Base-by-base conservation (phyloP, 2,329 filamentous ascomycete genomes). In the Bimuria novae-zelandiae region DNA sequence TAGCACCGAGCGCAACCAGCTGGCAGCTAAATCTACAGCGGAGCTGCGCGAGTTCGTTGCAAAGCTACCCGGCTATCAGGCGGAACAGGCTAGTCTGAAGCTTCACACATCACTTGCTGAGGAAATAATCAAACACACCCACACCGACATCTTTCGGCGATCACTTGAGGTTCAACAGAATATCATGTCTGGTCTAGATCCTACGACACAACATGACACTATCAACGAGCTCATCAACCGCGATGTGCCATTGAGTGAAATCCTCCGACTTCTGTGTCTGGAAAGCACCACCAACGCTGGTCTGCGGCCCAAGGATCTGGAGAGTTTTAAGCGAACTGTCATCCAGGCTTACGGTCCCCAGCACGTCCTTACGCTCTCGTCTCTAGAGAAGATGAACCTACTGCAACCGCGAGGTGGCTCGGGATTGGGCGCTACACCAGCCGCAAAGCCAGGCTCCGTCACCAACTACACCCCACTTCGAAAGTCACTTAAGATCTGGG, bases 31-130 rank as follows among this genome's bases (percentile, higher is more conserved):
- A 71, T 92, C 90, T 1, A 92, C 94, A 16, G 87, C 91, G 3
- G 94, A 99, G 71, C 84, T 99, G 27, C 89, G 92, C 62, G 92
- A 96, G 21, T 97, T 97, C 70, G 94, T 99, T n/a, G 87, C 88
- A 63, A 96, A 95, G 71, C 79, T 99, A 22, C 93, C 94, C 0
- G 88, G 87, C 10, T 96, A 95, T 65, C 93, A 97, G 75, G 88
- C 92, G 41, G 94, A 99, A 72, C 92, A 97, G 67, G 88, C 93
- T 62, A 95, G 90, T 65, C 79, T 96, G n/a, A 92, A 94, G 58
- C 84, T 93, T 25, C 94, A 99, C 68, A 96, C 92, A 1, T 89
- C 89, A 7, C 82, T 99, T 39, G 92, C 92, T 1, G 94, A 97
- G 75, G 93, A 97, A 61, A 94, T 99, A 49, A 92, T 96, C 80